phyloP scores from a whole-genome alignment of 768 basidiomycete species.

The Pisolithus sp. region DNA sequence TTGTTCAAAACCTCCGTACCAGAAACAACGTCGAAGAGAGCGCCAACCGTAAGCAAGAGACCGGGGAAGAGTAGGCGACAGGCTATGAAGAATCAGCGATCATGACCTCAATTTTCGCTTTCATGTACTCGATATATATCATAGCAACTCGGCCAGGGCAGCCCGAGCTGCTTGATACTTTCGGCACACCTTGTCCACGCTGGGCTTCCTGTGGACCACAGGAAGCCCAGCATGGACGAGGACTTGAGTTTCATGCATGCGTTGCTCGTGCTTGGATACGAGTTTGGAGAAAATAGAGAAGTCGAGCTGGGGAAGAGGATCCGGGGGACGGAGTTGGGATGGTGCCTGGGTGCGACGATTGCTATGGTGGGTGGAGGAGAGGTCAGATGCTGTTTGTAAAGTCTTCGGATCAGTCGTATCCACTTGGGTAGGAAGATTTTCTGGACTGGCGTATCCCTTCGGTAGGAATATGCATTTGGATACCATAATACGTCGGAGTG shows the following conservation, averaged over 20 bases:
- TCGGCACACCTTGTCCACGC: too few species aligned
- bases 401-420: too few species aligned
- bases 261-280: slow-evolving; percentile 83
- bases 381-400: slow-evolving; percentile 46
- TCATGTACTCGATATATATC: neutral
- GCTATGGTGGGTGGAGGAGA: slow-evolving; percentile 56
- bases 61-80: slow-evolving; percentile 56
- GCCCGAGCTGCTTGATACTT: too few species aligned
- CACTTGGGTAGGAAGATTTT: too few species aligned
- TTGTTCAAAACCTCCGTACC: slow-evolving; percentile 81
- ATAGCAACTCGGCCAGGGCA: too few species aligned
- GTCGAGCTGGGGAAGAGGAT: slow-evolving; percentile 84
- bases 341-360: slow-evolving; percentile 84
- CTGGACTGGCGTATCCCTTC: too few species aligned
- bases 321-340: slow-evolving; percentile 85
- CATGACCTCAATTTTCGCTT: slow-evolving; percentile 6
- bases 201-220: too few species aligned
- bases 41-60: slow-evolving; percentile 46
- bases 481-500: too few species aligned
- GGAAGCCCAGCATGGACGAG: too few species aligned
- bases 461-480: neutral
- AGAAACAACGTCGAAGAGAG: slow-evolving; percentile 81
- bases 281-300: slow-evolving; percentile 64
- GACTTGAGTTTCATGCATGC: slow-evolving; percentile 95
- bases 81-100: slow-evolving; percentile 32